Base-by-base conservation (phyloP, 140 eudicot genomes). In the Oenanthe javanica region DNA sequence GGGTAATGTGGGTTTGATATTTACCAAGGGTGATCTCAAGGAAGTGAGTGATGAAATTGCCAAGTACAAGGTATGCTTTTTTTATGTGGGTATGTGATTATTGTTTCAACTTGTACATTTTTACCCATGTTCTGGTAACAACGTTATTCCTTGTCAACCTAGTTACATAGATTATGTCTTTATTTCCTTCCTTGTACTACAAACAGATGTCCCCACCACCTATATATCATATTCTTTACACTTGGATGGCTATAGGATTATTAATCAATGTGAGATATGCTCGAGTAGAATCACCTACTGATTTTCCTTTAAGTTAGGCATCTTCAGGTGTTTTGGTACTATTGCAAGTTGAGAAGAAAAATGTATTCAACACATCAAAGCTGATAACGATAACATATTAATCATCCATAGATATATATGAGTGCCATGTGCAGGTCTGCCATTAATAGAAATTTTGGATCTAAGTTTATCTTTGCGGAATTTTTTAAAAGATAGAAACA, bases 1-100 rank as follows among this genome's bases (percentile, higher is more conserved):
- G 98, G 98, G 97, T 1, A 93, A 93, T 81, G 98, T 93, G 77
- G 97, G 97, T 14, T 78, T 93, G 87, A 87, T 91, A 81, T 93
- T 93, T 79, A 93, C 97, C 3, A 91, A 89, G 83, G 93, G 96
- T 42, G 93, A 91, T 76, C 77, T 91, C 76, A 91, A 87, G 90
- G 96, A 91, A 87, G 97, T 91, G 48, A 87, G 93, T 23, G 98
- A 93, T 36, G 96, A 89, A 79, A 92, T 93, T 79, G 84, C 86
- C 1, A 91, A 91, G 78, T 91, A 89, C 82, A 91, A 93, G 98
- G 97, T 93, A 67, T 74, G 54, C 10, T 21, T 13, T n/a, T 73
- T 55, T 55, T 42, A 55, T 66, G 67, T 59, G 67, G 31, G n/a
- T 6, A 1, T 57, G 67, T 59, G 31, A 59, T 21, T 59, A 59